phyloP scores from a whole-genome alignment of 2,329 filamentous ascomycete genomes.

The Neonectria sp. region DNA sequence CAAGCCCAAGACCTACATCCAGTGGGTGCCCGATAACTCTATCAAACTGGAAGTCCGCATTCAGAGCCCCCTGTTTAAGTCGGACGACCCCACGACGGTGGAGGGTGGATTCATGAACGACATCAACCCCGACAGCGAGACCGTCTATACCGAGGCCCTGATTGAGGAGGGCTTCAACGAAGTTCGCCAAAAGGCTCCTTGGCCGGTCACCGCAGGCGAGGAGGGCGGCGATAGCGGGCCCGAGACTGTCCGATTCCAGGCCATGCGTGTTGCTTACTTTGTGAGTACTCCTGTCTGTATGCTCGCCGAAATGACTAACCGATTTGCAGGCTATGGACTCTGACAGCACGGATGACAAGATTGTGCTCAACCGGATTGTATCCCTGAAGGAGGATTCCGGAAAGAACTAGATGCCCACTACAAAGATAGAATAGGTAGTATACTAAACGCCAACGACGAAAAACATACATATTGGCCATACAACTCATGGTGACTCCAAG shows the following conservation, averaged over 20 bases:
- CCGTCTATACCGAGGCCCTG: conserved; percentile 83
- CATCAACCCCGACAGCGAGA: conserved; percentile 87
- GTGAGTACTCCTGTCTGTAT: conserved; percentile 55
- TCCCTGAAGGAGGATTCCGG: conserved; percentile 90
- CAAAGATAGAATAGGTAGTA: too few relatives aligned
- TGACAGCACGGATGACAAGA: conserved; percentile 83
- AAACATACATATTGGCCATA: too few relatives aligned
- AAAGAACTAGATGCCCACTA: conserved; percentile 61
- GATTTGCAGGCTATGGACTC: conserved; percentile 76
- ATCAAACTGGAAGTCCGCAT: conserved; percentile 82
- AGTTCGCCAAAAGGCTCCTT: conserved; percentile 80
- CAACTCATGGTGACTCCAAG: too few relatives aligned
- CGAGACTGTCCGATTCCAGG: conserved; percentile 91
- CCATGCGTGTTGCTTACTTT: conserved; percentile 90
- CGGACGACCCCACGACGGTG: conserved; percentile 83
- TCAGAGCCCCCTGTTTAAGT: conserved; percentile 89
- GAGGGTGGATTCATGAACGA: conserved; percentile 87
- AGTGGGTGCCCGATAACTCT: conserved; percentile 85
- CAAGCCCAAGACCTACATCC: conserved; percentile 87
- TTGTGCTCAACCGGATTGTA: conserved; percentile 93
- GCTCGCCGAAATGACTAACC: conserved; percentile 28
- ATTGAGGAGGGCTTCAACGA: conserved; percentile 89
- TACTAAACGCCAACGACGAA: too few relatives aligned
- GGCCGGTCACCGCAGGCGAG: conserved; percentile 85
- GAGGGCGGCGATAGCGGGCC: conserved; percentile 73